Evolutionary conservation across 371 early-diverging fungal genomes (phyloP).

Genomic region (Mortierella sp.): DNA sequence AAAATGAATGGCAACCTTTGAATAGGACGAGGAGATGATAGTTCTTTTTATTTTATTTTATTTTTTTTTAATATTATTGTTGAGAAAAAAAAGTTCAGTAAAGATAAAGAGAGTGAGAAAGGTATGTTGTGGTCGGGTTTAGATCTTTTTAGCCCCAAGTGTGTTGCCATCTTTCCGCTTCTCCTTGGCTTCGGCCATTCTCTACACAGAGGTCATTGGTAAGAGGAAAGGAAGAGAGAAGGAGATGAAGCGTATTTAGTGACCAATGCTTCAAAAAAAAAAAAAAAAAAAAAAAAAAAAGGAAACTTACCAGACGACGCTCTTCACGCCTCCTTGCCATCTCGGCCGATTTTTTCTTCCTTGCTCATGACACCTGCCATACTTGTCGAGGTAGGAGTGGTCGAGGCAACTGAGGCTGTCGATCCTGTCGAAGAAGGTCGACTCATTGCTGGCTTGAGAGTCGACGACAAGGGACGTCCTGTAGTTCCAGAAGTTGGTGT

Average conservation of each 20-base stretch:
- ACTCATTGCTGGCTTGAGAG: slow-evolving; percentile 2
- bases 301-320: slow-evolving; percentile 60
- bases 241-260: no score
- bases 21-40: no score
- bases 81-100: slow-evolving; percentile 10
- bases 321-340: slow-evolving; percentile 70
- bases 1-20: no score
- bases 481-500: slow-evolving; percentile 1
- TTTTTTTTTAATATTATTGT: no score
- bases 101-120: neutral
- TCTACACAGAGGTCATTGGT: slow-evolving; percentile 35
- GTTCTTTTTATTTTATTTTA: no score
- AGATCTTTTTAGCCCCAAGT: slow-evolving; percentile 66
- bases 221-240: no score
- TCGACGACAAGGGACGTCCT: slow-evolving; percentile 20
- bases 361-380: slow-evolving; percentile 52
- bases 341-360: slow-evolving; percentile 64
- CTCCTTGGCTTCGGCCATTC: slow-evolving; percentile 69
- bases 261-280: no score
- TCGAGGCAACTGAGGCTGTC: slow-evolving; percentile 9
- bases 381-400: slow-evolving; percentile 19
- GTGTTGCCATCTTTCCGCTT: slow-evolving; percentile 54
- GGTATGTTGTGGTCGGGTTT: slow-evolving; percentile 3
- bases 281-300: neutral
- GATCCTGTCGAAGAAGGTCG: slow-evolving; percentile 16